Evolutionary conservation across 108 stramenopile genomes (phyloP).

Genomic region (Parietichytrium sp.): DNA sequence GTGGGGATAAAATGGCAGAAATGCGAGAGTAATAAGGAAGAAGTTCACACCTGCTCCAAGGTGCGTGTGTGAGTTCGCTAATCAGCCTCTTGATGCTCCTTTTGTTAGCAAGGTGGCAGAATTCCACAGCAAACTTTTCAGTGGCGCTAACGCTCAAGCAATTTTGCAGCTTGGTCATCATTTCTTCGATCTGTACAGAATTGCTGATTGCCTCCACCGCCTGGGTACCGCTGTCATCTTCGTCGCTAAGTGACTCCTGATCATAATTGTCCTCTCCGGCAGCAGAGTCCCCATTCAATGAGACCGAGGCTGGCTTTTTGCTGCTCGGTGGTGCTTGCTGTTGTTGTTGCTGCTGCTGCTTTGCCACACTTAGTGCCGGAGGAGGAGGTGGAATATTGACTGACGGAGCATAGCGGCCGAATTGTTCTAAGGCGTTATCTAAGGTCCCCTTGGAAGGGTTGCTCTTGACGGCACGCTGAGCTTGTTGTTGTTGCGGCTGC

Average conservation of each 20-base stretch:
- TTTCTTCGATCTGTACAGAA: neutral
- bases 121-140: slow-evolving; percentile 24
- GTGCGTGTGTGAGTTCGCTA: neutral
- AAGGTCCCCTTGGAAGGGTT: no score
- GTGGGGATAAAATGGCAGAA: neutral
- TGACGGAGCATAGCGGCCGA: no score
- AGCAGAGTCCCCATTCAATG: neutral
- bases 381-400: no score
- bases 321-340: no score
- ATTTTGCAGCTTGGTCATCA: neutral
- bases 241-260: neutral
- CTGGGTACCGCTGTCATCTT: neutral
- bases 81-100: neutral
- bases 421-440: no score
- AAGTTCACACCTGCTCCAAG: slow-evolving; percentile 11
- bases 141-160: slow-evolving; percentile 21
- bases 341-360: no score
- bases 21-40: slow-evolving; percentile 10
- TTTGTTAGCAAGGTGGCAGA: slow-evolving; percentile 12
- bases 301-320: no score
- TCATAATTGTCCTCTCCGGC: neutral
- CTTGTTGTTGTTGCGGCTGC: no score
- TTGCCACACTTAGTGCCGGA: no score
- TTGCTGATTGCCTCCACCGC: neutral
- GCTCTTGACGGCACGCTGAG: no score